Conservation (phyloP, 352 stramenopile genomes). For the Elongisporangium senticosum region DNA sequence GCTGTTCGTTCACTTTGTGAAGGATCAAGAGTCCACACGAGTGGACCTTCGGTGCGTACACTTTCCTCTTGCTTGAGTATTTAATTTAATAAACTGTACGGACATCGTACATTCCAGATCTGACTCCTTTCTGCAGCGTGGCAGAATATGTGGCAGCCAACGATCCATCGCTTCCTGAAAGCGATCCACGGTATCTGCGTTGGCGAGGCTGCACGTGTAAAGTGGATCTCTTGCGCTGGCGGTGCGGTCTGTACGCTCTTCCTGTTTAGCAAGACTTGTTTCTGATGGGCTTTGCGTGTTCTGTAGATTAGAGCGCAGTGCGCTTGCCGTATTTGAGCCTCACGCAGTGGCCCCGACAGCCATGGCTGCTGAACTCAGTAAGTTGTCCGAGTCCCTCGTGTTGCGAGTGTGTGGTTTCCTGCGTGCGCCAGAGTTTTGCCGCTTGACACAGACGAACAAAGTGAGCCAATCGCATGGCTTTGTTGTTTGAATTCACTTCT, state of each 20-base stretch:
- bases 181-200: slow-evolving; percentile 6
- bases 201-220: slow-evolving; percentile 28
- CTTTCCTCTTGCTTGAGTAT: not conserved
- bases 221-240: slow-evolving; percentile 36
- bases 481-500: not conserved
- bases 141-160: slow-evolving; percentile 30
- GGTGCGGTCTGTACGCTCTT: slow-evolving; percentile 8
- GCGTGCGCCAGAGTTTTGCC: slow-evolving; percentile 23
- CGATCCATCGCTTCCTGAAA: not conserved
- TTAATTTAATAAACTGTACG: not conserved
- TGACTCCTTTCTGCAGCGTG: slow-evolving; percentile 14
- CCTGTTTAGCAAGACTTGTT: not conserved
- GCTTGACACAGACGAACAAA: slow-evolving; percentile 29
- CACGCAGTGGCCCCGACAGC: not conserved
- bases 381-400: slow-evolving; percentile 27
- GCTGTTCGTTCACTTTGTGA: slow-evolving; percentile 51
- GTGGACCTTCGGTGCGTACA: slow-evolving; percentile 26
- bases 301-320: slow-evolving; percentile 32
- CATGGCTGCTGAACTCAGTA: slow-evolving; percentile 34
- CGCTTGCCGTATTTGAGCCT: slow-evolving; percentile 25
- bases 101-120: not conserved
- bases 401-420: slow-evolving; percentile 22
- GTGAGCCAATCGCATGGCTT: slow-evolving; percentile 4
- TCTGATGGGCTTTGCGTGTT: not conserved
- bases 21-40: slow-evolving; percentile 13